Evolutionary conservation across 2,329 filamentous ascomycete species (phyloP).

Genomic region (Plectosphaerella plurivora): DNA sequence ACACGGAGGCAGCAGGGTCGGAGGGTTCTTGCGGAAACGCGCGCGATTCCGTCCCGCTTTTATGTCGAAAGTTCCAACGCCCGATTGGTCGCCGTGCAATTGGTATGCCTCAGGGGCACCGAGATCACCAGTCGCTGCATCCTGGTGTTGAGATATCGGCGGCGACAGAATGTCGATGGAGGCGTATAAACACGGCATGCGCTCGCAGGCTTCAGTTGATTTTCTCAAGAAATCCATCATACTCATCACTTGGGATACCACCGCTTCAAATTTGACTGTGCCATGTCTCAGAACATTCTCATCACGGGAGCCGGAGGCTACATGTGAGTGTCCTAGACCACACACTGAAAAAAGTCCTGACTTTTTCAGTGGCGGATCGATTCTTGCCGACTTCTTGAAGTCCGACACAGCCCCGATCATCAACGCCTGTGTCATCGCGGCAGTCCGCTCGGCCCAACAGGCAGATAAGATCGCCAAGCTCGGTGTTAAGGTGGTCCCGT

Average conservation of each 20-base stretch:
- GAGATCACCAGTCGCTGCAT: no score
- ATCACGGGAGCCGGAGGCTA: slow-evolving; percentile 30
- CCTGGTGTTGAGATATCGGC: no score
- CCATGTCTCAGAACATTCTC: slow-evolving; percentile 20
- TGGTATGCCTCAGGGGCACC: background rate
- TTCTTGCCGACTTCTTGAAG: slow-evolving; percentile 25
- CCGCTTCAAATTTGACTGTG: background rate
- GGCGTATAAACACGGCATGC: background rate
- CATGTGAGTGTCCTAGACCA: slow-evolving; percentile 15
- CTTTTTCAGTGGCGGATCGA: slow-evolving; percentile 25
- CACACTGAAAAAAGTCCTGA: background rate
- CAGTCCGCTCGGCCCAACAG: slow-evolving; percentile 27
- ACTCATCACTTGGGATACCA: background rate
- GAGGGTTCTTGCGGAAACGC: slow-evolving; percentile 10
- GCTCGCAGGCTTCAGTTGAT: background rate
- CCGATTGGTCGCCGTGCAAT: background rate
- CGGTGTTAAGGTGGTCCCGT: slow-evolving; percentile 20
- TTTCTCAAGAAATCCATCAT: background rate
- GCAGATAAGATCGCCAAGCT: slow-evolving; percentile 22
- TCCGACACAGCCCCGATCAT: slow-evolving; percentile 16
- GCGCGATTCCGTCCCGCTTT: slow-evolving; percentile 13
- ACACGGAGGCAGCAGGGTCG: background rate
- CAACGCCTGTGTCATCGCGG: slow-evolving; percentile 20
- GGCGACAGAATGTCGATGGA: background rate
- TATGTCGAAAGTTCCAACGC: background rate